Evolutionary conservation across 1,284 basidiomycete genomes (phyloP).

Genomic region (Malassezia pachydermatis): DNA sequence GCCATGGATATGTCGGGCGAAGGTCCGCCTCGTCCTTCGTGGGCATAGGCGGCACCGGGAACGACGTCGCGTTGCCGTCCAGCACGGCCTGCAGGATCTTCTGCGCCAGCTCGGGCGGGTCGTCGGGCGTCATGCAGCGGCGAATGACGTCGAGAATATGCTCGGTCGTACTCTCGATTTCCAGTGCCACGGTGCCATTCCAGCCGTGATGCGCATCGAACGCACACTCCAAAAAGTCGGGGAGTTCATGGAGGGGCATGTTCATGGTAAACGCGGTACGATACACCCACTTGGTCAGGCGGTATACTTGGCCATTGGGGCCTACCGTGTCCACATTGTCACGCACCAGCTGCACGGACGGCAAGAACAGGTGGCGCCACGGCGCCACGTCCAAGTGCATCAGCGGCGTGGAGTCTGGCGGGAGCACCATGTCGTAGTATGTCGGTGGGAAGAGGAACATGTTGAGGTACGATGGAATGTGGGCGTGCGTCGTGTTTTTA

Average conservation of each 20-base stretch:
- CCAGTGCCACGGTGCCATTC: conserved; percentile 35
- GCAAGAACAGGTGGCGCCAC: conserved; percentile 43
- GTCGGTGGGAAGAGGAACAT: conserved; percentile 45
- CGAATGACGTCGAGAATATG: conserved; percentile 35
- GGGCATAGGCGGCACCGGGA: background rate
- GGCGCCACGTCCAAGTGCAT: conserved; percentile 44
- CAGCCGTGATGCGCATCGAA: conserved; percentile 21
- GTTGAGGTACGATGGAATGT: conserved; percentile 49
- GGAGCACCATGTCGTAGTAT: conserved; percentile 49
- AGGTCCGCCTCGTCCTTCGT: background rate
- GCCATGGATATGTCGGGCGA: conserved; percentile 22
- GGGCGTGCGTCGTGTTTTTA: conserved; percentile 46
- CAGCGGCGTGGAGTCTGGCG: conserved; percentile 28
- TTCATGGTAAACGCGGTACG: conserved; percentile 33
- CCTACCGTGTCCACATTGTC: conserved; percentile 47
- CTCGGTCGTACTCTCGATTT: conserved; percentile 43
- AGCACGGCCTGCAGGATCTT: background rate
- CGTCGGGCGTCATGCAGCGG: conserved; percentile 22
- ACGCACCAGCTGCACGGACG: conserved; percentile 45
- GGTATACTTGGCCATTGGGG: conserved; percentile 46
- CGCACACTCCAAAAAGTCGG: conserved; percentile 13
- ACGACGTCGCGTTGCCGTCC: background rate
- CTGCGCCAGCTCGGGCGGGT: background rate
- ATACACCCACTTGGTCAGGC: conserved; percentile 50
- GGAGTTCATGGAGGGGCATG: conserved; percentile 24